Evolutionary conservation across 23 red algal species (phyloP), one percentile per base, ranked within the genome.

Genomic region (Pyropia yezoensis): DNA sequence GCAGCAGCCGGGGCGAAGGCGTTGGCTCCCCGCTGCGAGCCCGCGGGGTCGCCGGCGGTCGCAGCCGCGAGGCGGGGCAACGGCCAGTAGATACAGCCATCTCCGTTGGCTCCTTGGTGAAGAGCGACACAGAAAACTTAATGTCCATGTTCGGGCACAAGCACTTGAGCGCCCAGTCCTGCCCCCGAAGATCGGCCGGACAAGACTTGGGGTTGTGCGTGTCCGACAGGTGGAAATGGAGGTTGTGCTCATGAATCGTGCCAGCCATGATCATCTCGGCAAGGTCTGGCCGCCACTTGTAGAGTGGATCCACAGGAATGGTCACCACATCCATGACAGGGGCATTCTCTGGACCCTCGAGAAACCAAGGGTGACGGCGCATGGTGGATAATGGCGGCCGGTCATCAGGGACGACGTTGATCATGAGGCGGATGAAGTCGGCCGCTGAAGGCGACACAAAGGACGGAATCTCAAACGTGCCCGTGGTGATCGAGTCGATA

Each of bases 361-460:
- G 74, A 59, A 90, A 90, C 86, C 86, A 90, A 7, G 86, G 86
- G 51, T 90, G 86, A 65, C 73, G 70, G 17, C 79, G 60, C 69
- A 90, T 69, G 27, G 79, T 61, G 17, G 71, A 33, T 33, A 85
- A 67, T 9, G 80, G 58, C 33, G 75, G 76, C 13, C 89, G 74
- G 22, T 87, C 79, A 29, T 68, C 80, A n/a, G 94, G 73, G 33
- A 57, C 74, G 23, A 76, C 70, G 11, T 76, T 62, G 50, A 98
- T 75, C 77, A 98, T 88, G 34, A 75, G 76, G 7, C 70, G 81
- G n/a, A 98, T 88, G 12, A 91, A 66, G 23, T 98, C 82, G 24
- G 50, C 63, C 9, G 94, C 94, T 32, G 58, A 68, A 0, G 62
- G 49, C 50, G 82, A 89, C 27, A 89, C 49, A 27, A 78, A 69